Evolutionary conservation across 2,329 filamentous ascomycete genomes (phyloP), one percentile per base, ranked within the genome.

Genomic region (Colletotrichum sp.): DNA sequence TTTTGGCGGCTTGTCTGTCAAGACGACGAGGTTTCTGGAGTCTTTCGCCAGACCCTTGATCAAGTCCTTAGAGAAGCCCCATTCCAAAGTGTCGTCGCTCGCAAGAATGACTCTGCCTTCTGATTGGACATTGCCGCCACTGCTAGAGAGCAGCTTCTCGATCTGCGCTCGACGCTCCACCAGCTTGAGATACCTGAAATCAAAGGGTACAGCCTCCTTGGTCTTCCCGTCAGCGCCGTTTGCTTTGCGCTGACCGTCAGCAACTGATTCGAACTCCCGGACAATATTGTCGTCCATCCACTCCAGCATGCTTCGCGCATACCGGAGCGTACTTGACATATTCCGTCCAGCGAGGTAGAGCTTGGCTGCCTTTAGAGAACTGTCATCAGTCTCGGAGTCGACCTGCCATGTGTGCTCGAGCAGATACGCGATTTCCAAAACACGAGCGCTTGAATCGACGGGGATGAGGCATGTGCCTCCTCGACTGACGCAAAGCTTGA

Each of bases 281-380:
- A 98, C 94, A 75, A 99, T 98, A 74, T 93, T 94, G 81, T 98
- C 96, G 82, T 99, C 96, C 96, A 99, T 99, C 97, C 97, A 99
- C 82, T 99, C 97, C 36, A 99, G 88, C 95, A 99, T 98, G 83
- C 96, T 98, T 79, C 96, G 91, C 30, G 96, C 95, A 79, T 98
- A 95, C 68, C 95, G 91, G 89, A 99, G 94, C 0, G 96, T 98
- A 77, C 95, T 96, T 74, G 95, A 93, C 78, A 95, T 94, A 77
- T 95, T 98, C 75, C 93, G 93, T 52, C 96, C 96, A 1, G 96
- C 96, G 59, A 99, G 88, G 82, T 96, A 98, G 1, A 98, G 88
- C 79, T 90, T 92, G 0, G 91, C 86, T 1, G 87, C 84, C 71
- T 87, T 87, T 18, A 93, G 85, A 2, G 85, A 85, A 26, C 89